A percentile compares a stretch with the other conserved stretches of the same genome.
phyloP scores from a whole-genome alignment of 495 filamentous ascomycete species.

The Bathelium albidoporum region DNA sequence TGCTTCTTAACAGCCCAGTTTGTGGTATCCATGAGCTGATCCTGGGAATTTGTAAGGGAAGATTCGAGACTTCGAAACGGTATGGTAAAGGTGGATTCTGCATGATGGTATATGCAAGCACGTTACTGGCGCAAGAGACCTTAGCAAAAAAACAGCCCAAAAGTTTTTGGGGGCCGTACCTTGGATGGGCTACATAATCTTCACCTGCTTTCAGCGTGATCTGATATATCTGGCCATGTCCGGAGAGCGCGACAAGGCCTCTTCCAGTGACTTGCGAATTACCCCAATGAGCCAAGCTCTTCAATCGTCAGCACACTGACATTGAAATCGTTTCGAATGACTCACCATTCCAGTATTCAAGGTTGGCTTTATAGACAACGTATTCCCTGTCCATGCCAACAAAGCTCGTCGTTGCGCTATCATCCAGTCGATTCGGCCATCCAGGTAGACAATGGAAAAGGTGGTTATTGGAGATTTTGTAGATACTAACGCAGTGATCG shows the following conservation, averaged over 20 bases:
- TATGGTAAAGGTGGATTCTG: constrained; percentile 67
- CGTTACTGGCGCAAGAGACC: constrained; percentile 45
- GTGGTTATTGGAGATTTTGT: constrained; percentile 76
- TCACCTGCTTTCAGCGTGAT: constrained; percentile 67
- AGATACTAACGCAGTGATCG: constrained; percentile 75
- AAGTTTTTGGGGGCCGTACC: constrained; percentile 32
- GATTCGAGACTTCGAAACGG: constrained; percentile 64
- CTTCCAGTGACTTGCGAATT: constrained; percentile 77
- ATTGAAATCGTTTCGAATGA: constrained; percentile 3
- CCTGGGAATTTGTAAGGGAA: constrained; percentile 69
- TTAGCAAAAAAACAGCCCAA: background rate
- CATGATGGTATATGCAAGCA: constrained; percentile 77
- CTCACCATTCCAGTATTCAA: constrained; percentile 61
- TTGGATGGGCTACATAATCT: constrained; percentile 76
- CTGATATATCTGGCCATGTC: constrained; percentile 79
- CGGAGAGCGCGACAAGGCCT: constrained; percentile 73
- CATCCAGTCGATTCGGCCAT: constrained; percentile 96
- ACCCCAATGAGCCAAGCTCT: constrained; percentile 83
- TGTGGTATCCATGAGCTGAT: constrained; percentile 47
- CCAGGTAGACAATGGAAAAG: constrained; percentile 74
- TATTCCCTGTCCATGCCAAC: constrained; percentile 92
- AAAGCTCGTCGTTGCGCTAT: constrained; percentile 73
- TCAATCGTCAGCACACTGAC: constrained; percentile 32
- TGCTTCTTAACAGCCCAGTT: constrained; percentile 57
- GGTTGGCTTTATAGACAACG: constrained; percentile 61